These are phyloP conservation scores for Cudoniella acicularis DNA, from an alignment of 495 filamentous ascomycete genomes.

Conservation along the genomic window DNA sequence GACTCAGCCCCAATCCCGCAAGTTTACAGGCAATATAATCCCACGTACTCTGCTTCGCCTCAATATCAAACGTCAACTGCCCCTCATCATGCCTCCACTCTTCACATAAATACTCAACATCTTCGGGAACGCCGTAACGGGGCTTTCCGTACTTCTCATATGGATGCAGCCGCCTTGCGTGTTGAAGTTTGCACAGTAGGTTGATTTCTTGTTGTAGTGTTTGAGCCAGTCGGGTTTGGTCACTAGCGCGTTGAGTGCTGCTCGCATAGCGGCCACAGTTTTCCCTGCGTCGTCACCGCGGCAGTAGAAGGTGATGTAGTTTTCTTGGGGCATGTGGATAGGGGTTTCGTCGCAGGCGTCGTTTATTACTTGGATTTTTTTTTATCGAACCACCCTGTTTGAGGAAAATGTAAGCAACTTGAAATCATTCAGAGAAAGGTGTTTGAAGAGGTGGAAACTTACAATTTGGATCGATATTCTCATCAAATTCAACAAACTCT, in stretches of 20 bases:
- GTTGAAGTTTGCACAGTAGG: neutral
- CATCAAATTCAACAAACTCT: no score
- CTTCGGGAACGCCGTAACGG: neutral
- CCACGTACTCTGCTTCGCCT: neutral
- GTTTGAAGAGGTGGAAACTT: no score
- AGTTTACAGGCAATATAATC: neutral
- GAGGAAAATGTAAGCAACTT: no score
- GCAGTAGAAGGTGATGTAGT: neutral
- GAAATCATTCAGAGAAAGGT: no score
- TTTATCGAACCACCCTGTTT: neutral
- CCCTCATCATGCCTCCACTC: neutral
- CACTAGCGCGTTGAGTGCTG: neutral
- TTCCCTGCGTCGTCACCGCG: neutral
- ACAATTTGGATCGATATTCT: no score
- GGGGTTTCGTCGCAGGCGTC: neutral
- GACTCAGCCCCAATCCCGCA: neutral
- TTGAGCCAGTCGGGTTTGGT: neutral
- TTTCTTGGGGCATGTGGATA: neutral
- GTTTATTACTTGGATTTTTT: neutral
- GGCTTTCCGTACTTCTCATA: neutral
- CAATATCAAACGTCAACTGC: neutral
- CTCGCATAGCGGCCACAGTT: neutral
- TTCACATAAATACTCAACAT: neutral
- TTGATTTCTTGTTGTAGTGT: neutral
- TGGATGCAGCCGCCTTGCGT: neutral